Base-by-base conservation (phyloP, 2,329 filamentous ascomycete genomes). In the Knufia petricola region DNA sequence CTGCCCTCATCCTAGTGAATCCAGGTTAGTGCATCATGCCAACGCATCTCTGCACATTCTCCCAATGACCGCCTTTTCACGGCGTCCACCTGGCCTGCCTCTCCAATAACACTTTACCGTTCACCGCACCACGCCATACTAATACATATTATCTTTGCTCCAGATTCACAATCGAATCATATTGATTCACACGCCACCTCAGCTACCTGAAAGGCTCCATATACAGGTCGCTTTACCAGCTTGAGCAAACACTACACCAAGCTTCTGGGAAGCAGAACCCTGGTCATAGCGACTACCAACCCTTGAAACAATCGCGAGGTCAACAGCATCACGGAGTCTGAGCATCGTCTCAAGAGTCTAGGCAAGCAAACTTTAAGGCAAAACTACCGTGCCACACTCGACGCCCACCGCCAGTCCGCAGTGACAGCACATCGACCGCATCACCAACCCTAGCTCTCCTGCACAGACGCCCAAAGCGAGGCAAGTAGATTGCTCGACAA, bases 391-490 rank as follows among this genome's bases (percentile, higher is more conserved):
- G 21, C 37, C 20, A 36, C 46, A 48, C 34, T 49, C 32, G 45
- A 51, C 20, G 24, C 30, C n/a, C 38, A 21, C 19, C 8, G 19
- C 42, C 45, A 31, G 38, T 47, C 45, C 30, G 40, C 23, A 39
- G 53, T 66, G 67, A 67, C 67, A 69, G 67, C 67, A 61, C 67
- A 70, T 69, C 65, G 63, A 60, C 58, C 59, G 52, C 58, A 52
- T 56, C 56, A 54, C 58, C 54, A 58, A 56, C 62, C 60, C 62
- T 59, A 59, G 63, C 58, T 64, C 62, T 60, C 58, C 58, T 70
- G 67, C 67, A 68, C 64, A 63, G 64, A 60, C 66, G 66, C 67
- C 67, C 66, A 68, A 70, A 66, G 32, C 47, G 46, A 55, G 55
- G 55, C 55, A 53, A 54, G 34, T 52, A 50, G 46, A 47, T 52